Base-by-base conservation (phyloP, 208 protist species). In the Leishmania major region DNA sequence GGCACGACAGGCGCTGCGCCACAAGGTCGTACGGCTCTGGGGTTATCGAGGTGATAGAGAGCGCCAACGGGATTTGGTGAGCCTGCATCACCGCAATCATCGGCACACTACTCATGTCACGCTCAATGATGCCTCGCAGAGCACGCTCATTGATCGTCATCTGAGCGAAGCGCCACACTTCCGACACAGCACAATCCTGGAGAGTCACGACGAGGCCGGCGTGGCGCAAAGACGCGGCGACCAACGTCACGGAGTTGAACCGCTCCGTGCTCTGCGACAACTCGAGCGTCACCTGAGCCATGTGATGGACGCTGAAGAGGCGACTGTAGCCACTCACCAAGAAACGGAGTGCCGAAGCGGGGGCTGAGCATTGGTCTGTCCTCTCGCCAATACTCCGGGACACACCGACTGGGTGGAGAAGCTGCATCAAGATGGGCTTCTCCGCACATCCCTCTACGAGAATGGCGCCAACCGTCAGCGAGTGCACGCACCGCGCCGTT, bases 21-120 rank as follows among this genome's bases (percentile, higher is more conserved):
- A 77, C 77, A 6, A 86, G 40, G 43, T 88, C 85, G 40, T 85
- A 80, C 35, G 90, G 83, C 66, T 92, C 86, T 15, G 90, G 81
- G 3, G 87, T 69, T 3, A 87, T 74, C 40, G 94, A 89, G 40
- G 80, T 83, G 47, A 96, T 88, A 3, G 84, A 74, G n/a, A 84
- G 77, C n/a, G 55, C 76, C 35, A 90, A 62, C 19, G 81, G 85
- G 31, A 97, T 80, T 53, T 87, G 90, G 40, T 94, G 86, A 4
- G 90, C 84, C 47, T 88, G 57, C 19, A 97, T 59, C 0, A 86
- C 67, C 28, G 82, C 69, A 11, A 97, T 87, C 55, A 97, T 83
- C 2, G 92, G 92, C 3, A 87, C 80, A 13, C 51, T 37, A 22
- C 84, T 69, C 22, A 97, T 77, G 43, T 85, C 49, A 17, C 86